Evolutionary conservation across 2,329 filamentous ascomycete species (phyloP).

Genomic region (Penicillium nordicum): DNA sequence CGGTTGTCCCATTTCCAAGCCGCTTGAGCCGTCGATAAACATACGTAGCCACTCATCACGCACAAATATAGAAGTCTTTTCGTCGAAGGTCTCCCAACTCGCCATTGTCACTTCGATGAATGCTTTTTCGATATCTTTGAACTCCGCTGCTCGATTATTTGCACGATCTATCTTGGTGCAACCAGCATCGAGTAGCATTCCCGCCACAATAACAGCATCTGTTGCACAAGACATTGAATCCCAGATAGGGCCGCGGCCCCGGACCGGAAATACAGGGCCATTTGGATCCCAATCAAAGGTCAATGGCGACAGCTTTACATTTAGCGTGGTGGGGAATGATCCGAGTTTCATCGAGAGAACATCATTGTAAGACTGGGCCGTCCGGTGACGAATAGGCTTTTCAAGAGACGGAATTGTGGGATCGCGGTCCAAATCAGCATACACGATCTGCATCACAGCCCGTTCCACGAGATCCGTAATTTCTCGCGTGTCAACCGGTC

Average conservation of each 20-base stretch:
- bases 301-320: slow-evolving; percentile 16
- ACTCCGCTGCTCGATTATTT: slow-evolving; percentile 10
- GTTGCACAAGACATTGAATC: slow-evolving; percentile 23
- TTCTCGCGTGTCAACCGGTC: background rate
- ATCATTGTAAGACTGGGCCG: slow-evolving; percentile 15
- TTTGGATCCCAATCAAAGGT: slow-evolving; percentile 17
- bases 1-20: slow-evolving; percentile 9
- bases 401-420: slow-evolving; percentile 16
- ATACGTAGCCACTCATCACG: slow-evolving; percentile 22
- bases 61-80: slow-evolving; percentile 7
- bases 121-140: slow-evolving; percentile 20
- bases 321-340: slow-evolving; percentile 11
- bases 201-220: slow-evolving; percentile 36
- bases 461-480: slow-evolving; percentile 25
- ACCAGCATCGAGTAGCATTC: slow-evolving; percentile 36
- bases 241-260: slow-evolving; percentile 34
- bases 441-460: slow-evolving; percentile 26
- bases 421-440: slow-evolving; percentile 32
- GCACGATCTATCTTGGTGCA: slow-evolving; percentile 33
- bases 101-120: slow-evolving; percentile 30
- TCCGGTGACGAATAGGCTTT: slow-evolving; percentile 7
- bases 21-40: slow-evolving; percentile 1
- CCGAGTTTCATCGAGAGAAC: slow-evolving; percentile 19
- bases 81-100: slow-evolving; percentile 29
- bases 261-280: slow-evolving; percentile 22